phyloP scores from a whole-genome alignment of 768 basidiomycete genomes.

The Imleria badia region DNA sequence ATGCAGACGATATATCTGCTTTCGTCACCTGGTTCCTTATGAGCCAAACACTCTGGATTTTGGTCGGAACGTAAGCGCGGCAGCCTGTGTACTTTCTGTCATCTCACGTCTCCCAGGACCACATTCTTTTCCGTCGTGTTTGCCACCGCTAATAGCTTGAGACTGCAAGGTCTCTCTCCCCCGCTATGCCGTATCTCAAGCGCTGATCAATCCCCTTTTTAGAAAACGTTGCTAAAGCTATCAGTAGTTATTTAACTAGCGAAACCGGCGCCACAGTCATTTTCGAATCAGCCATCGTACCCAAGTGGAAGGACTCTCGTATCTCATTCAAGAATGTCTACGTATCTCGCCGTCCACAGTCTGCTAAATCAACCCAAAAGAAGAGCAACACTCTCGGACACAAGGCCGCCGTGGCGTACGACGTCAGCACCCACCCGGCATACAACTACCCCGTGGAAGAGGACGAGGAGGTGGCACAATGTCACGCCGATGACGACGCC shows the following conservation, averaged over 20 bases:
- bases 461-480: constrained; percentile 40
- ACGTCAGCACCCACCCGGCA: constrained; percentile 73
- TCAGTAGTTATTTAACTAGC: constrained; percentile 90
- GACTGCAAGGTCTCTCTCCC: constrained; percentile 64
- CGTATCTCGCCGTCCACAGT: constrained; percentile 72
- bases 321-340: constrained; percentile 98
- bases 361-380: constrained; percentile 15
- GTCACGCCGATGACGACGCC: constrained; percentile 48
- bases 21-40: constrained; percentile 95
- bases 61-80: constrained; percentile 64
- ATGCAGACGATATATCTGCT: constrained; percentile 95
- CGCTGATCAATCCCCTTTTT: constrained; percentile 11
- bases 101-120: constrained; percentile 51
- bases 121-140: constrained; percentile 96
- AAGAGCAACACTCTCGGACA: constrained; percentile 39
- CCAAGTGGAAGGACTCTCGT: constrained; percentile 94
- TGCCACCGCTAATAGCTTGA: constrained; percentile 82
- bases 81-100: neutral
- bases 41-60: constrained; percentile 94
- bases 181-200: neutral
- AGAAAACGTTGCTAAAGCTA: constrained; percentile 83
- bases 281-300: constrained; percentile 97
- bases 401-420: constrained; percentile 66
- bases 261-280: constrained; percentile 94
- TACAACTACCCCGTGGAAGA: constrained; percentile 65